Percentiles rank a stretch among this genome's conserved stretches.
These are phyloP conservation scores for Trypanosoma caninum DNA, from an alignment of 208 protist species.

Conservation along the genomic window DNA sequence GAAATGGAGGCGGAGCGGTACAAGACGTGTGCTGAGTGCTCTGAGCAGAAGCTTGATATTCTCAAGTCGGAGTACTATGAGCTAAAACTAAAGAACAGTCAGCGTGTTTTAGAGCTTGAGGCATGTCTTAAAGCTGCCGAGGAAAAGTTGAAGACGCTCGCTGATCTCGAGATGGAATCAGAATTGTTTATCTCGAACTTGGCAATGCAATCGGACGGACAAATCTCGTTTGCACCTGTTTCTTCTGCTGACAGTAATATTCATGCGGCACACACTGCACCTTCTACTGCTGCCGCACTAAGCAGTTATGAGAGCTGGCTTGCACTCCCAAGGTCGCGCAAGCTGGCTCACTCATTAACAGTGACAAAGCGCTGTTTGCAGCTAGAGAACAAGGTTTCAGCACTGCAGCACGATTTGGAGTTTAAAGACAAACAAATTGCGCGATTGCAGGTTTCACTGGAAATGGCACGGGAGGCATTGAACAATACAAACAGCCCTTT, in stretches of 20 bases:
- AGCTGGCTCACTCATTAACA: constrained; percentile 65
- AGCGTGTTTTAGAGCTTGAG: constrained; percentile 79
- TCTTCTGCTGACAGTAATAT: not conserved
- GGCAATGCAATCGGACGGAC: constrained; percentile 30
- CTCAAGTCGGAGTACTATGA: constrained; percentile 90
- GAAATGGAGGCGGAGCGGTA: constrained; percentile 77
- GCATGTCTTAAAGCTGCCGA: constrained; percentile 56
- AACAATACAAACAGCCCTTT: constrained; percentile 88
- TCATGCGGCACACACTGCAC: constrained; percentile 1
- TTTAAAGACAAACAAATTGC: constrained; percentile 74
- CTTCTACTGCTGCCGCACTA: not conserved
- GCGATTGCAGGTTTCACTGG: constrained; percentile 65
- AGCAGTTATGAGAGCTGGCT: constrained; percentile 53
- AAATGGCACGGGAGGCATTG: constrained; percentile 69
- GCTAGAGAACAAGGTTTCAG: constrained; percentile 68
- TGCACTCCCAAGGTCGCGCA: constrained; percentile 71
- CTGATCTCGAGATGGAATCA: constrained; percentile 83
- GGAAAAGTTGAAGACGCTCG: constrained; percentile 78
- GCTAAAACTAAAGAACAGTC: constrained; percentile 68
- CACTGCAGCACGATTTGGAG: constrained; percentile 58
- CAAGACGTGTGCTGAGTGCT: constrained; percentile 77
- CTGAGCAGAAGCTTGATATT: constrained; percentile 88
- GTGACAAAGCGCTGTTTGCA: constrained; percentile 88
- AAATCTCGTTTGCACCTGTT: constrained; percentile 21
- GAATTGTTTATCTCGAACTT: constrained; percentile 85